Evolutionary conservation across 805 yeast species (phyloP).

Genomic region (Metschnikowia baotianmanensis): DNA sequence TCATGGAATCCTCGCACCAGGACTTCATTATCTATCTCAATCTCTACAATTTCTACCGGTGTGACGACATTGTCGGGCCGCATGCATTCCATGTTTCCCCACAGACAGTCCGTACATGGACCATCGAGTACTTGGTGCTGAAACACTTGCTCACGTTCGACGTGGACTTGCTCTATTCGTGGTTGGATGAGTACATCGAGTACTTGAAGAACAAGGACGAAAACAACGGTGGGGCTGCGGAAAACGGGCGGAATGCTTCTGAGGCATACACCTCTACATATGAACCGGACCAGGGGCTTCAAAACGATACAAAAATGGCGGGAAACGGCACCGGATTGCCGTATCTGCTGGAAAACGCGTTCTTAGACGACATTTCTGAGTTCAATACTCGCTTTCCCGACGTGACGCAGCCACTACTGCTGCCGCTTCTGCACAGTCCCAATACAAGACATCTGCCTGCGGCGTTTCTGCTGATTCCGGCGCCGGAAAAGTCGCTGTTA

Average conservation of each 20-base stretch:
- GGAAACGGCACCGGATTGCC: too few species aligned
- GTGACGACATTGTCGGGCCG: slow-evolving; percentile 25
- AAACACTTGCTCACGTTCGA: slow-evolving; percentile 33
- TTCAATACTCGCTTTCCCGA: slow-evolving; percentile 17
- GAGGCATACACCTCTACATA: too few species aligned
- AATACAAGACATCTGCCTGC: not conserved
- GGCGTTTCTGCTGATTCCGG: not conserved
- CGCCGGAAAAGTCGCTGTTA: not conserved
- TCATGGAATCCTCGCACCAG: slow-evolving; percentile 33
- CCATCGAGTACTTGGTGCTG: slow-evolving; percentile 29
- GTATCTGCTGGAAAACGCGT: not conserved
- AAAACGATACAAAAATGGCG: too few species aligned
- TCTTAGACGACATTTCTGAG: slow-evolving; percentile 11
- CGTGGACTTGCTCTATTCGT: slow-evolving; percentile 33
- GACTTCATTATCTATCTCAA: slow-evolving; percentile 44
- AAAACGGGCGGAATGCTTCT: too few species aligned
- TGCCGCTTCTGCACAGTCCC: not conserved
- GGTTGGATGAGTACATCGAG: slow-evolving; percentile 40
- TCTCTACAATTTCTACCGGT: slow-evolving; percentile 39
- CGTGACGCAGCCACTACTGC: too few species aligned
- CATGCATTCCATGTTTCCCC: slow-evolving; percentile 23
- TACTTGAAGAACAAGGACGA: slow-evolving; percentile 27
- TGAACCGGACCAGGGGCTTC: too few species aligned
- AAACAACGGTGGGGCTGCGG: too few species aligned
- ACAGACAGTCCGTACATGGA: slow-evolving; percentile 21